Percentiles rank a stretch among this genome's conserved stretches.
Conservation (phyloP, 495 filamentous ascomycete genomes). For the Podospora bellae-mahoneyi region DNA sequence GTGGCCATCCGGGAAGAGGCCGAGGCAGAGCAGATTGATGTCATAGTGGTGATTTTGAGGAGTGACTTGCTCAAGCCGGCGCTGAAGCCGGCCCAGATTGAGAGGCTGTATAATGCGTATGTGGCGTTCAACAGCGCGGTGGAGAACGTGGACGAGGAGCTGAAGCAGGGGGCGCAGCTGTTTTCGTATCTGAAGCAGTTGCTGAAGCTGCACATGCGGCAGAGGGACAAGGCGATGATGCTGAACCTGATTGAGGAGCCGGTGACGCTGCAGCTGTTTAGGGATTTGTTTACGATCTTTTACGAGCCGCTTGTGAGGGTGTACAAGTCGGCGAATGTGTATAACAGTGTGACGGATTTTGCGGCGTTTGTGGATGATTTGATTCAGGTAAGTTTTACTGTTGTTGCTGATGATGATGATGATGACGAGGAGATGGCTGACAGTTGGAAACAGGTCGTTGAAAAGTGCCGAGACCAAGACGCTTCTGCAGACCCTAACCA, state of each 20-base stretch:
- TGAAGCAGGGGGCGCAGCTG: slow-evolving; percentile 81
- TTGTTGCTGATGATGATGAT: not conserved
- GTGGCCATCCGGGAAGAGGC: slow-evolving; percentile 70
- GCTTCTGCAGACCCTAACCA: slow-evolving; percentile 93
- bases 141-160: slow-evolving; percentile 83
- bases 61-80: slow-evolving; percentile 69
- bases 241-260: slow-evolving; percentile 91
- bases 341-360: slow-evolving; percentile 94
- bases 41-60: slow-evolving; percentile 77
- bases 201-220: slow-evolving; percentile 84
- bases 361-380: slow-evolving; percentile 88
- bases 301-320: slow-evolving; percentile 95
- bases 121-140: slow-evolving; percentile 96
- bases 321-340: slow-evolving; percentile 98
- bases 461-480: slow-evolving; percentile 86
- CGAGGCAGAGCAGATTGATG: slow-evolving; percentile 64
- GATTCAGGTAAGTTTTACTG: slow-evolving; percentile 52
- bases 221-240: slow-evolving; percentile 97
- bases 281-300: slow-evolving; percentile 97
- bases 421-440: slow-evolving; percentile 4
- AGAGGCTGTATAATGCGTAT: slow-evolving; percentile 84
- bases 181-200: slow-evolving; percentile 95
- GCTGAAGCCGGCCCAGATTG: slow-evolving; percentile 69
- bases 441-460: slow-evolving; percentile 57
- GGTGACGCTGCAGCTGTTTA: slow-evolving; percentile 86